These are phyloP conservation scores for Eimeria acervulina DNA, from an alignment of 169 alveolate species.

Conservation along the genomic window DNA sequence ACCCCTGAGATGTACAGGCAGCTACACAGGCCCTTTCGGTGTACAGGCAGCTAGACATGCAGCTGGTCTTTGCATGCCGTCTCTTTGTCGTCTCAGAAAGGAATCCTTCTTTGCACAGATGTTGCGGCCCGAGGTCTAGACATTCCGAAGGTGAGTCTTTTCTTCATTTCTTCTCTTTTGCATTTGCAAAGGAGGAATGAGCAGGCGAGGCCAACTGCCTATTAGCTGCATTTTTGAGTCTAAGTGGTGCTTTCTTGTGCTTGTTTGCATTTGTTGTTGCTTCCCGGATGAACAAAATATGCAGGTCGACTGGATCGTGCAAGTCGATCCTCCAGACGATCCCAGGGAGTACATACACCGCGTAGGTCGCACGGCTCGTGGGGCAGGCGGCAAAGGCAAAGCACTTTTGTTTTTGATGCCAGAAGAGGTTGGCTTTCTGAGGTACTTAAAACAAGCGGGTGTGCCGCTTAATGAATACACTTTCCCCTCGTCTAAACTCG, in stretches of 20 bases:
- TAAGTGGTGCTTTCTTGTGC: not conserved
- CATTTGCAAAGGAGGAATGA: not conserved
- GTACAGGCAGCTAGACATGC: no score
- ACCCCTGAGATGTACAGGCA: no score
- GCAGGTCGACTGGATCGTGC: constrained; percentile 99
- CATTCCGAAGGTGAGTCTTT: constrained; percentile 95
- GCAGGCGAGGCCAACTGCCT: not conserved
- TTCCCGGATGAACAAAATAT: not conserved
- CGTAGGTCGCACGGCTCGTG: constrained; percentile 99
- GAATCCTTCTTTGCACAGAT: constrained; percentile 98
- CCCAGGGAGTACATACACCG: constrained; percentile 99
- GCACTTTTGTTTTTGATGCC: constrained; percentile 98
- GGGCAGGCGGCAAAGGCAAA: constrained; percentile 98
- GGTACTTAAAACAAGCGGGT: no score
- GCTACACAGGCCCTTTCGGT: no score
- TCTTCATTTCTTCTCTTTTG: not conserved
- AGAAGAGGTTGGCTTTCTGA: no score
- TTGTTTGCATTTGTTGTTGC: not conserved
- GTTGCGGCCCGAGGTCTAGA: constrained; percentile 99
- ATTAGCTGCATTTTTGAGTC: not conserved
- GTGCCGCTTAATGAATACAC: no score
- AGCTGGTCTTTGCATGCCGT: no score
- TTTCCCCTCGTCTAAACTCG: no score
- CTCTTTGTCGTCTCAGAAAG: constrained; percentile 88
- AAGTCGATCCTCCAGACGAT: constrained; percentile 99